Evolutionary conservation across 1,284 basidiomycete genomes (phyloP), one percentile per base, ranked within the genome.

Genomic region (Pholiota adiposa): DNA sequence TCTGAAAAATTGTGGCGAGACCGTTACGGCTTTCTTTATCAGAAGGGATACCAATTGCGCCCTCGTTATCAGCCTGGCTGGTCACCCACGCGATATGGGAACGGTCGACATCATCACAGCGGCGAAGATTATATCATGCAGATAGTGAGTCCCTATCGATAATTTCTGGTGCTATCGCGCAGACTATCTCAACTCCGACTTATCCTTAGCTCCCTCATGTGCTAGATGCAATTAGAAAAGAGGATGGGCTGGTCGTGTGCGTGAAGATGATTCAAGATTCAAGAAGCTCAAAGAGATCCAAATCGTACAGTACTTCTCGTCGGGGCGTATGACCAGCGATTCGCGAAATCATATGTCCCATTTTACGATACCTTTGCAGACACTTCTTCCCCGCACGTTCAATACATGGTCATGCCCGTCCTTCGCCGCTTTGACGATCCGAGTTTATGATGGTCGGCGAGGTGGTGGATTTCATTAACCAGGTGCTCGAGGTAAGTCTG

Each of bases 401-500:
- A 71, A 11, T 70, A 65, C 34, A 61, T 75, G 49, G 69, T 74
- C 31, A 73, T 70, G 67, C 72, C 70, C 16, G 61, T 67, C 12
- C 61, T 73, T 8, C 61, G 71, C 40, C 65, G 63, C 36, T 73
- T 71, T 51, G 66, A 71, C 36, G 65, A 71, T 56, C 72, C 4
- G 67, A 67, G 25, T 75, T 75, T 56, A 55, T 63, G 14, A 65
- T 66, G 18, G 67, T 69, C 5, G 65, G 64, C 18, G 73, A 75
- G 52, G 69, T 73, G 11, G 66, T 72, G 6, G 73, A 73, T 59
- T 73, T 72, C 51, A 67, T 73, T 5, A 69, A 65, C 2, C 72
- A 73, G 55, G 54, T 68, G 16, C 59, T 72, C 21, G 72, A 73
- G 67, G 72, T 71, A 58, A 8, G 63, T 59, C 16, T 29, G n/a